Evolutionary conservation across 352 stramenopile genomes (phyloP), one percentile per base, ranked within the genome.

Genomic region (Pythium phragmiticola): DNA sequence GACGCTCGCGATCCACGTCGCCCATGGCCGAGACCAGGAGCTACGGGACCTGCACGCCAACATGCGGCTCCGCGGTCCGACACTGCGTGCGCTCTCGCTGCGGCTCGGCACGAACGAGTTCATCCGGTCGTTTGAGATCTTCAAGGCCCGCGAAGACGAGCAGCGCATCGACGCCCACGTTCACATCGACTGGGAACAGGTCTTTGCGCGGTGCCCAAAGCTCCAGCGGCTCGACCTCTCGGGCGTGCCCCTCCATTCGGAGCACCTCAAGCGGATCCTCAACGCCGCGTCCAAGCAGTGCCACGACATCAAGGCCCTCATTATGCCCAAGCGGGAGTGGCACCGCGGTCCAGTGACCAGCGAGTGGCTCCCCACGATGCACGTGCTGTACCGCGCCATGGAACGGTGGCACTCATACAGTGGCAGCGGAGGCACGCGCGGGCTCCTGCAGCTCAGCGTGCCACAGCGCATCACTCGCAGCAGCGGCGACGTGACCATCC

Each of bases 371-470:
- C 56, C 64, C 30, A 63, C 52, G 11, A 58, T 70, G 33, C 26
- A 62, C 49, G 57, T 63, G 14, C 43, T 70, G 34, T 51, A 63
- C 14, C 21, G 16, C 17, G 64, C 64, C 16, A 19, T 70, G 3
- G 36, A 66, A 36, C 57, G 56, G 0, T 70, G 64, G 64, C 42
- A 70, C 43, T 30, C 39, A 12, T 49, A 66, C 59, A 37, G 34
- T 34, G 21, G 13, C 1, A 26, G 48, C 23, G 46, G 41, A 12
- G 48, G 43, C n/a, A 56, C 39, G 13, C 48, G 56, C 17, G 70
- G 70, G 1, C 66, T 77, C 23, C 36, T 34, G 23, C 71, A 77
- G 55, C 57, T 77, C 12, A 66, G 63, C 14, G 48, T 77, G 0
- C 68, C 71, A 0, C 53, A 68, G 34, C 70, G 63, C 33, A 61